These are phyloP conservation scores for Chytridiales sp. DNA, from an alignment of 371 early-diverging fungal genomes.

Conservation along the genomic window DNA sequence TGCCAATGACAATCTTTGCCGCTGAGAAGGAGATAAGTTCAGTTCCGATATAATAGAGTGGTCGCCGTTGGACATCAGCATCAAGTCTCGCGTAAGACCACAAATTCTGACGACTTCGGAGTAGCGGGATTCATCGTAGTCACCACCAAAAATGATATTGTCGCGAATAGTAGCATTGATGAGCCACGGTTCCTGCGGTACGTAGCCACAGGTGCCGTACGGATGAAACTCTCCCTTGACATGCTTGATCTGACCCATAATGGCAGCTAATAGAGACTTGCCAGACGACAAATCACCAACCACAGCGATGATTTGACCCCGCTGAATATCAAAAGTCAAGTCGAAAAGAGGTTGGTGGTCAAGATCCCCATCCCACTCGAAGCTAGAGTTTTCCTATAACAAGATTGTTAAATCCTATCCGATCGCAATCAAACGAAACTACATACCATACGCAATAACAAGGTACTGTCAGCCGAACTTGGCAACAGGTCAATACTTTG, in stretches of 20 bases:
- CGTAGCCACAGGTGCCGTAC: conserved; percentile 45
- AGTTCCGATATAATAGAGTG: conserved; percentile 38
- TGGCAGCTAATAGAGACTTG: conserved; percentile 60
- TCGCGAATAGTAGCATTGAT: conserved; percentile 49
- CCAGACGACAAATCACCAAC: conserved; percentile 73
- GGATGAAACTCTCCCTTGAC: conserved; percentile 43
- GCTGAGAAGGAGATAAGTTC: conserved; percentile 43
- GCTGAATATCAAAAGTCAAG: conserved; percentile 51
- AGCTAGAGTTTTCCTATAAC: conserved; percentile 52
- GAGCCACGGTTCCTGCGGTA: conserved; percentile 53
- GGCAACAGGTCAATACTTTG: conserved; percentile 26
- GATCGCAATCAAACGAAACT: background rate
- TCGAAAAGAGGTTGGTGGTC: conserved; percentile 58
- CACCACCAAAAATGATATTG: conserved; percentile 52
- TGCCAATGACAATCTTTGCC: conserved; percentile 50
- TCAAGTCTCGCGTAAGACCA: conserved; percentile 46
- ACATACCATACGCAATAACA: conserved; percentile 35
- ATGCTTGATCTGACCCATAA: conserved; percentile 63
- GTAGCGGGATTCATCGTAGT: conserved; percentile 42
- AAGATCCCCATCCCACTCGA: conserved; percentile 62
- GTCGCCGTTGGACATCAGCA: conserved; percentile 43
- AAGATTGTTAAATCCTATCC: background rate
- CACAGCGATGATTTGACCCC: conserved; percentile 59
- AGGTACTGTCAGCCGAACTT: conserved; percentile 8
- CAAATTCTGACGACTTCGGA: conserved; percentile 41